Evolutionary conservation across 169 alveolate species (phyloP), one percentile per base, ranked within the genome.

Genomic region (Perkinsus olseni): DNA sequence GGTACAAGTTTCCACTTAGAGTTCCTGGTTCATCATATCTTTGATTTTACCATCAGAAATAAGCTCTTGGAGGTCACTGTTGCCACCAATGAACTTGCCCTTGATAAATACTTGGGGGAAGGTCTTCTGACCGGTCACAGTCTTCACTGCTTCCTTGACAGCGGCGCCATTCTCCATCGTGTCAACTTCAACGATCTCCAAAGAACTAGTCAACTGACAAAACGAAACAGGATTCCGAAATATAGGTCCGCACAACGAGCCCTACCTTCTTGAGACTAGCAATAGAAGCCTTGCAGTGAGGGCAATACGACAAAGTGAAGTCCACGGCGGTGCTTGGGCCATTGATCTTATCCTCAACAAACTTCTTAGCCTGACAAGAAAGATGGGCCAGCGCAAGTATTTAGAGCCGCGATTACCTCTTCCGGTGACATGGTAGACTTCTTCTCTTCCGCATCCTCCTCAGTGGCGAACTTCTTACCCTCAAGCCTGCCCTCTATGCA

Each of bases 81-180:
- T 74, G 31, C 95, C 95, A 74, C 95, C 95, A 28, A 93, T 91
- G 91, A 92, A 94, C 91, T 91, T 91, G 50, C 95, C 95, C 37
- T 38, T 51, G 28, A 93, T 39, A 38, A 93, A 93, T 8, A 93
- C 93, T 45, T 93, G 92, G 24, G 95, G 95, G 50, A 93, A 93
- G 39, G 95, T 93, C 38, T 45, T 91, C 62, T 91, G 94, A 38
- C 91, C 91, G 6, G 95, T 93, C 31, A 62, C 34, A 24, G 82
- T 24, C 82, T 62, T 62, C 82, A 62, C 82, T 6, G 82, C 82
- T 28, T 62, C 82, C 34, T 62, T 62, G 10, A 62, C 82, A 62
- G 82, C 82, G 10, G 28, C 82, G 17, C 82, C 82, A 28, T 62
- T 62, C 82, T 62, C 82, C 82, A 62, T 62, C 31, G 82, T 62